Evolutionary conservation across 352 stramenopile species (phyloP).

Genomic region (Thraustochytrium striatum): DNA sequence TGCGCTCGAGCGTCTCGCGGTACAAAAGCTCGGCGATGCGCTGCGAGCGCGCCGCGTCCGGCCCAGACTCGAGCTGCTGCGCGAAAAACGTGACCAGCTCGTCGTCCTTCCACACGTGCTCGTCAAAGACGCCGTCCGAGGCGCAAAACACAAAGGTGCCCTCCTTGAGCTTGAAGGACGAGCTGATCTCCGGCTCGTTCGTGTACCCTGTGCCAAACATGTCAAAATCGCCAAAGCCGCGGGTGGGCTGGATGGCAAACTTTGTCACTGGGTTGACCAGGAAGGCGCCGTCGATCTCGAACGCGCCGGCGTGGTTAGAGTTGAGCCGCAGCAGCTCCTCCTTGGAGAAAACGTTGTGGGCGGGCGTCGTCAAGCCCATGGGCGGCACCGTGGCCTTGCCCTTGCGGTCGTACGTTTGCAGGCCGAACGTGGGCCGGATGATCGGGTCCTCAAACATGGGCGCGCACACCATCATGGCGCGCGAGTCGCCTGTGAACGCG

Average conservation of each 20-base stretch:
- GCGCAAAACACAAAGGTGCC: constrained; percentile 15
- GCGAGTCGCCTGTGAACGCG: constrained; percentile 37
- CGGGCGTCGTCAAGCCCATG: constrained; percentile 18
- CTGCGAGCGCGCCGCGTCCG: not conserved
- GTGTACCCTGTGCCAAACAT: constrained; percentile 47
- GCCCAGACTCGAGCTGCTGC: not conserved
- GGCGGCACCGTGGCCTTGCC: not conserved
- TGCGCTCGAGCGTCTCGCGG: constrained; percentile 37
- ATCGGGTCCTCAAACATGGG: constrained; percentile 34
- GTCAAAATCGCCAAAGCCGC: constrained; percentile 48
- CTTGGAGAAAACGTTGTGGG: constrained; percentile 43
- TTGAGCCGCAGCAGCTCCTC: constrained; percentile 36
- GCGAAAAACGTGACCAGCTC: constrained; percentile 40
- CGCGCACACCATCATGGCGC: constrained; percentile 24
- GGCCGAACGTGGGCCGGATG: constrained; percentile 9
- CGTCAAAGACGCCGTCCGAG: constrained; percentile 41
- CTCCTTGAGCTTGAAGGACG: not conserved
- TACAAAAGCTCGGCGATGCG: constrained; percentile 3
- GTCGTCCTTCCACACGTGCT: constrained; percentile 40
- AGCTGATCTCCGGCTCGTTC: constrained; percentile 22
- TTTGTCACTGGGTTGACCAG: constrained; percentile 48
- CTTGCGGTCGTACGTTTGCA: not conserved
- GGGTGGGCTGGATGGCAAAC: constrained; percentile 49
- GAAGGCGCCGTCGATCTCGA: constrained; percentile 48
- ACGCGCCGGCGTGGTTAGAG: constrained; percentile 29